Base-by-base conservation (phyloP, 2,329 filamentous ascomycete genomes). In the Trichoderma breve region DNA sequence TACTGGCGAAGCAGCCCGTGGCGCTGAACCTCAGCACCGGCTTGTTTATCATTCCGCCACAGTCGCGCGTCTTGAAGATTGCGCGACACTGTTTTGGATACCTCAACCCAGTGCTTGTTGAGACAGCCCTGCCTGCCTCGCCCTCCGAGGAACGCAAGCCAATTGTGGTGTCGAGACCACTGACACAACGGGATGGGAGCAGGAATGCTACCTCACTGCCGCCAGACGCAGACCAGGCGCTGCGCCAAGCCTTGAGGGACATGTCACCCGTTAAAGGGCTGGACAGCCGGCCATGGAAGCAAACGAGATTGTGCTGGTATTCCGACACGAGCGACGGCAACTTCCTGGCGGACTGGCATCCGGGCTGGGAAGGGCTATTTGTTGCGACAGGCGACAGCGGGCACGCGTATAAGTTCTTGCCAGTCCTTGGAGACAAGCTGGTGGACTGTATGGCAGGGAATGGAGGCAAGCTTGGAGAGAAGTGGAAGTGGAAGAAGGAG, bases 21-120 rank as follows among this genome's bases (percentile, higher is more conserved):
- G 82, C 93, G 26, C 82, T 95, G 53, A 93, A 94, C 81, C 84
- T 95, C 75, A 88, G 86, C 63, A 89, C 86, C 2, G 92, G 92
- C 9, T 85, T 92, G 72, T 95, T 94, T 84, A 86, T 93, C 79
- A 92, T 95, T 74, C 91, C 92, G 4, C 92, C 93, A 0, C 81
- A 82, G 3, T 83, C 87, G 73, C 80, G 82, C 43, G 79, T 90
- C n/a, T 85, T 94, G 75, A 94, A 94, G 80, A 83, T 93, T 72
- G 91, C 90, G 6, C 85, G 91, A 1, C 92, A 94, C 82, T 86
- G 86, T 9, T 92, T 89, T 77, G 92, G 92, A 28, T 93, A 93
- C 78, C 78, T 87, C 73, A 89, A 89, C 77, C 87, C 87, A 0
- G 79, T 80, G 21, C 76, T 78, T 2, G 80, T 82, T 34, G 76